Conservation (phyloP, 2,329 filamentous ascomycete genomes). For the Coleophoma eucalyptorum region DNA sequence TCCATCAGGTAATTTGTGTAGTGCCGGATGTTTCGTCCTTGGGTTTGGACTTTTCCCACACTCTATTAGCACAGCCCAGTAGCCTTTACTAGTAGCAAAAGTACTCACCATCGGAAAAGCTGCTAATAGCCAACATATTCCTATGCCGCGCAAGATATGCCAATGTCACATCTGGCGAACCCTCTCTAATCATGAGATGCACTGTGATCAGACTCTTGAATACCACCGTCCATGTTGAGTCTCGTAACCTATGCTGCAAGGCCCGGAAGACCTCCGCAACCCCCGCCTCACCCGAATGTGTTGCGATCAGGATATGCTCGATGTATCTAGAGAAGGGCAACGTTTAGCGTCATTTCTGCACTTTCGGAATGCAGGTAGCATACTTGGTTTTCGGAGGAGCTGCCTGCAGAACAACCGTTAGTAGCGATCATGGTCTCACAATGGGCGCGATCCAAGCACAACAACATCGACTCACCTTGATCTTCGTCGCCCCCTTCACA, state of each 20-base stretch:
- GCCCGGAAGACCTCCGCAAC: conserved; percentile 95
- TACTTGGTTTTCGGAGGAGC: conserved; percentile 98
- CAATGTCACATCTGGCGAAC: conserved; percentile 83
- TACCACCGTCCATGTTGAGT: conserved; percentile 99
- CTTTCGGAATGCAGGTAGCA: conserved; percentile 13
- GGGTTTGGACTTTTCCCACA: conserved; percentile 70
- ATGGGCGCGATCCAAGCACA: neutral
- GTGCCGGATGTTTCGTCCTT: conserved; percentile 89
- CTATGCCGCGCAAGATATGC: conserved; percentile 79
- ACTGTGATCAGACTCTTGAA: conserved; percentile 97
- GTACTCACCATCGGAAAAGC: conserved; percentile 84
- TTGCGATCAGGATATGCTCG: conserved; percentile 94
- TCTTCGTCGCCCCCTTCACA: conserved; percentile 97
- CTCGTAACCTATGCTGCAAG: conserved; percentile 80
- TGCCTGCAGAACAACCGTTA: conserved; percentile 49
- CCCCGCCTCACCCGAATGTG: conserved; percentile 89
- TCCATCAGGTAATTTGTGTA: conserved; percentile 86
- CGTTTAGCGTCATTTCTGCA: conserved; percentile 6
- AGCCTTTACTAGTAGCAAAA: conserved; percentile 9
- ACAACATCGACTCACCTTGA: conserved; percentile 62
- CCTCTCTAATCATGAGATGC: conserved; percentile 96
- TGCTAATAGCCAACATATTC: conserved; percentile 80
- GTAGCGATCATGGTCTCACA: neutral
- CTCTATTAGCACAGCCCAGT: conserved; percentile 31
- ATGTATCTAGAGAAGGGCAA: conserved; percentile 44